Conservation (phyloP, 805 yeast genomes). For the Metschnikowia rubicola region DNA sequence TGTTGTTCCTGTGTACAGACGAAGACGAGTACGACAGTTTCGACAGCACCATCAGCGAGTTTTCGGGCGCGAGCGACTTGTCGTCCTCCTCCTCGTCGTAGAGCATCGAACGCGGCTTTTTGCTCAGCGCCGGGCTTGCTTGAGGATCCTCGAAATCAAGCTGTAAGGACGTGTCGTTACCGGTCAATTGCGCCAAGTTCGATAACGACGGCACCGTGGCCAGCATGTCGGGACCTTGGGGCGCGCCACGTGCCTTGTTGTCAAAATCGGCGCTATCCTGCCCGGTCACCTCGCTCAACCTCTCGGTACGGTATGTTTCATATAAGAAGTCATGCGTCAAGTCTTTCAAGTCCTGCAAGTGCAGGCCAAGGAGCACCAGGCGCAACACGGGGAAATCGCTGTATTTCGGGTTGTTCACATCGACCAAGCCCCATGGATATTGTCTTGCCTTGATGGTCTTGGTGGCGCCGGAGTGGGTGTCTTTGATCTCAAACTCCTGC, state of each 20-base stretch:
- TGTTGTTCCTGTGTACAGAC: constrained; percentile 15
- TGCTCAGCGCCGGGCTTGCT: too few relatives aligned
- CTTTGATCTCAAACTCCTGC: constrained; percentile 44
- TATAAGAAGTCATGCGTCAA: constrained; percentile 72
- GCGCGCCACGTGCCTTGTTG: constrained; percentile 15
- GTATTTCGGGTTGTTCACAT: constrained; percentile 48
- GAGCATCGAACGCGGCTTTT: constrained; percentile 34
- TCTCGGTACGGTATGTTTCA: constrained; percentile 77
- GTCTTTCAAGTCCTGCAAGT: constrained; percentile 76
- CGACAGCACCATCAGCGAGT: constrained; percentile 28
- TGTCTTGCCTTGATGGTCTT: constrained; percentile 52
- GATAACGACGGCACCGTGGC: constrained; percentile 52
- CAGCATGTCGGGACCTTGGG: constrained; percentile 17
- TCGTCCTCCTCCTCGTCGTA: constrained; percentile 24
- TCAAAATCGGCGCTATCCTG: constrained; percentile 24
- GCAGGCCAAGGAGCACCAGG: constrained; percentile 77
- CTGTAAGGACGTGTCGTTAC: constrained; percentile 17
- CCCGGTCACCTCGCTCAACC: constrained; percentile 59
- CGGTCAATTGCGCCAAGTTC: constrained; percentile 51
- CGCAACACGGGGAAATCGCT: constrained; percentile 58
- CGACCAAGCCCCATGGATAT: constrained; percentile 75
- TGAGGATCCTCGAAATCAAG: neutral
- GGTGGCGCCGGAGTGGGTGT: constrained; percentile 41
- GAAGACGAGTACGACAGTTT: constrained; percentile 26
- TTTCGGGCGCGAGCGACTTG: constrained; percentile 27